phyloP scores from a whole-genome alignment of 177 flowering plant genomes.

The Vitis hybrid region DNA sequence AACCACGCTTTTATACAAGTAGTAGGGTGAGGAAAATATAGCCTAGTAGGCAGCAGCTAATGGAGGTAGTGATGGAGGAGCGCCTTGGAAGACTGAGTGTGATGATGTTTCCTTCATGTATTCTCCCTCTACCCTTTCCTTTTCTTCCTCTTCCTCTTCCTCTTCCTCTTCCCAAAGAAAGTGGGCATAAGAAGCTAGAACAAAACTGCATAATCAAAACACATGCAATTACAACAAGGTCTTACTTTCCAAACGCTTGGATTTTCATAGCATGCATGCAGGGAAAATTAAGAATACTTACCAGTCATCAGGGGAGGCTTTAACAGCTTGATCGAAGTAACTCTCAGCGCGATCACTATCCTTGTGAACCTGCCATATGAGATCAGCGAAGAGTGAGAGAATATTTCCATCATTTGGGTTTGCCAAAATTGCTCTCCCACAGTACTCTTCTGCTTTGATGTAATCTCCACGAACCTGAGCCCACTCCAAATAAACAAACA shows the following conservation, averaged over 20 bases:
- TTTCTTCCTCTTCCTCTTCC: conserved; percentile 11
- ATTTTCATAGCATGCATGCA: not conserved
- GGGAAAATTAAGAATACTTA: conserved; percentile 17
- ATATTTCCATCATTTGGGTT: conserved; percentile 64
- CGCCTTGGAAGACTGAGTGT: conserved; percentile 26
- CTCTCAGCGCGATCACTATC: conserved; percentile 65
- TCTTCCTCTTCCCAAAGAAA: conserved; percentile 77
- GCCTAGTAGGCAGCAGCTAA: conserved; percentile 40
- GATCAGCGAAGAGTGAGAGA: conserved; percentile 64
- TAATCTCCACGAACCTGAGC: conserved; percentile 65
- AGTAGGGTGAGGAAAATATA: not conserved
- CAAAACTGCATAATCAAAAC: conserved; percentile 54
- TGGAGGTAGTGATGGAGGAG: conserved; percentile 20
- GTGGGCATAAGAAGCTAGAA: conserved; percentile 71
- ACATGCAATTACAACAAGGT: not conserved
- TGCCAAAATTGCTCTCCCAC: conserved; percentile 71
- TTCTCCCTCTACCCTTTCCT: conserved; percentile 13
- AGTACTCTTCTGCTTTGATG: conserved; percentile 77
- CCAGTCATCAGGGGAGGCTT: conserved; percentile 78
- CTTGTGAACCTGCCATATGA: conserved; percentile 65
- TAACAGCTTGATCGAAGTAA: conserved; percentile 77
- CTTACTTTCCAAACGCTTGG: not conserved
- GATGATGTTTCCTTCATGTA: not conserved
- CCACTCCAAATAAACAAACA: not conserved
- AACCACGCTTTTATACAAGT: conserved; percentile 1